These are phyloP conservation scores for Paraurostyla sp. DNA, from an alignment of 73 alveolate species.

Conservation along the genomic window DNA sequence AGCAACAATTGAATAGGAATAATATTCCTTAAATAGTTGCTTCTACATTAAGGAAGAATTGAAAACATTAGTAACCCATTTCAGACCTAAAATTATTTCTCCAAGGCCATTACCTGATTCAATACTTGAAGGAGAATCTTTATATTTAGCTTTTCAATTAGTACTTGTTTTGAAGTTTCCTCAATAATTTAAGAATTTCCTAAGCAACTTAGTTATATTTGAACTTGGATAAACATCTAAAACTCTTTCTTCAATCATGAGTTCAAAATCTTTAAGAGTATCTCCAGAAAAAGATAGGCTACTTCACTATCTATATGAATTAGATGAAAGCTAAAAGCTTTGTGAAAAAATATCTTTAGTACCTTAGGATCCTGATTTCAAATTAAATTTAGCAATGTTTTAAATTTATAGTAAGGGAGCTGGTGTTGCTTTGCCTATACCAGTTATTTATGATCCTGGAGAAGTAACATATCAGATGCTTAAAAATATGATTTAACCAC, in stretches of 20 bases:
- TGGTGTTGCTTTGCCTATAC: slow-evolving; percentile 7
- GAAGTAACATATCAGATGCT: not conserved
- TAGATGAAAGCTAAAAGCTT: not conserved
- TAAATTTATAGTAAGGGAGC: not conserved
- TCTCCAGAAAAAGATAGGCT: not conserved
- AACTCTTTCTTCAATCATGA: too few relatives aligned
- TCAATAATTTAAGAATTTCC: not conserved
- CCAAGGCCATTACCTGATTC: not conserved
- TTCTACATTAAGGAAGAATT: not conserved
- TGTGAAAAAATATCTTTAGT: not conserved
- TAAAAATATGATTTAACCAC: too few relatives aligned
- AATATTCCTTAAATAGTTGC: not conserved
- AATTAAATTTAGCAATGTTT: not conserved
- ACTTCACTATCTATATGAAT: not conserved
- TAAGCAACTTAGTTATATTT: not conserved
- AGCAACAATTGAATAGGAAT: not conserved
- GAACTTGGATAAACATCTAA: not conserved
- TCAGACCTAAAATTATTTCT: not conserved
- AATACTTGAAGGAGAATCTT: not conserved
- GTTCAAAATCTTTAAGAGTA: not conserved
- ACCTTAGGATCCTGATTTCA: not conserved
- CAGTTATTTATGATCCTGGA: slow-evolving; percentile 9
- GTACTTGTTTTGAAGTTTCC: not conserved
- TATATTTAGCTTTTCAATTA: not conserved
- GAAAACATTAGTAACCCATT: not conserved